phyloP scores from a whole-genome alignment of 805 yeast genomes.

The Candida ficus region DNA sequence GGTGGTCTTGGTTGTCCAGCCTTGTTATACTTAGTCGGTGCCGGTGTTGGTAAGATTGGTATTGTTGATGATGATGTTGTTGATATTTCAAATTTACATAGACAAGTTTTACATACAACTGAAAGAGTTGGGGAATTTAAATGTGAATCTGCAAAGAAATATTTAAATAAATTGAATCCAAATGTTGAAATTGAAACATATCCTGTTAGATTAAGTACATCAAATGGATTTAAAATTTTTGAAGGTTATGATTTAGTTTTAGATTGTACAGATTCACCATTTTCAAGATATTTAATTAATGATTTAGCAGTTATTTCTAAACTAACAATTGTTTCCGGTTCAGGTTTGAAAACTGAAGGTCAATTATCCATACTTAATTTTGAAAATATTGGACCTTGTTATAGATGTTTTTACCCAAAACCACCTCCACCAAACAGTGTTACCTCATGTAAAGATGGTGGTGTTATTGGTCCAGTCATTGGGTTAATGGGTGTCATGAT shows the following conservation, averaged over 20 bases:
- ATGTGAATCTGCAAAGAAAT: conserved; percentile 69
- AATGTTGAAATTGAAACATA: conserved; percentile 50
- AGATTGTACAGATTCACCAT: conserved; percentile 95
- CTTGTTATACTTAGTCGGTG: conserved; percentile 73
- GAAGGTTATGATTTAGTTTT: conserved; percentile 66
- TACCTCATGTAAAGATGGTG: conserved; percentile 86
- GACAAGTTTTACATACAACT: conserved; percentile 80
- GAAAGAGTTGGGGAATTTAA: conserved; percentile 64
- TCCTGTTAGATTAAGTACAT: conserved; percentile 43
- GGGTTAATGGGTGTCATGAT: conserved; percentile 86
- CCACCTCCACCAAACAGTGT: conserved; percentile 87
- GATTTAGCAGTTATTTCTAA: conserved; percentile 71
- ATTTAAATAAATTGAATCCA: conserved; percentile 59
- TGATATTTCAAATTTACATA: conserved; percentile 78
- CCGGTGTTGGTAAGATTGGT: conserved; percentile 83
- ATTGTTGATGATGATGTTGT: conserved; percentile 85
- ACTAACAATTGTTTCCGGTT: conserved; percentile 80
- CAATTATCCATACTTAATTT: conserved; percentile 77
- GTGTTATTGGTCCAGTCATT: conserved; percentile 94
- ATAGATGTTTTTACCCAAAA: conserved; percentile 84
- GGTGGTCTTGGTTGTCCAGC: conserved; percentile 98
- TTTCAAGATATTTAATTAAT: conserved; percentile 77
- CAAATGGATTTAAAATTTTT: conserved; percentile 61
- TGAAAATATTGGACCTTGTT: conserved; percentile 74
- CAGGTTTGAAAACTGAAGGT: conserved; percentile 90